Conservation (phyloP, 2,329 filamentous ascomycete genomes). For the Colletotrichum kahawae region DNA sequence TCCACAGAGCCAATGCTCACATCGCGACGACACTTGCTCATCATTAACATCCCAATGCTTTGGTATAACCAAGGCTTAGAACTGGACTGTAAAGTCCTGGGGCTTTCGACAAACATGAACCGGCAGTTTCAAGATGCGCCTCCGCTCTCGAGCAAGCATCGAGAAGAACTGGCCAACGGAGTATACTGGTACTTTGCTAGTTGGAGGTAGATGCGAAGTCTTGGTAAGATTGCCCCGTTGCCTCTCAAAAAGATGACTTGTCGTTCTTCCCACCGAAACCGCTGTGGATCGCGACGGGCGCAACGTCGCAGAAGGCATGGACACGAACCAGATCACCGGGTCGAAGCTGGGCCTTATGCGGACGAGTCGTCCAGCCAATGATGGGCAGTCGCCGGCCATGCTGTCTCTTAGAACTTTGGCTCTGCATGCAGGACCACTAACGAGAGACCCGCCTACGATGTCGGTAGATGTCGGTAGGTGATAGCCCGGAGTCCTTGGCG, state of each 20-base stretch:
- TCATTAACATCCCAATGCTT: not conserved
- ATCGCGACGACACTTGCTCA: not conserved
- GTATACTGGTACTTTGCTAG: not conserved
- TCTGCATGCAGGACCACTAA: not conserved
- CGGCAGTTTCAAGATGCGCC: not conserved
- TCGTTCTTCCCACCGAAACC: not conserved
- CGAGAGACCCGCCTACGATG: not conserved
- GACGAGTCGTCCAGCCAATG: not conserved
- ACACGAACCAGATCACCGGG: not conserved
- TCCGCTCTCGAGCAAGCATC: not conserved
- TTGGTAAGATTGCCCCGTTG: not conserved
- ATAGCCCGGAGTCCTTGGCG: not conserved
- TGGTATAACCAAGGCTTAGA: not conserved
- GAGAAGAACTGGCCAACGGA: not conserved
- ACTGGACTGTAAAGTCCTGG: not conserved
- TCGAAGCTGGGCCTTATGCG: not conserved
- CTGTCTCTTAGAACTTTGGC: not conserved
- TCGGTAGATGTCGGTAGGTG: not conserved
- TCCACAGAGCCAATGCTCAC: not conserved
- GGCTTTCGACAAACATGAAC: not conserved
- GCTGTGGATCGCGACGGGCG: not conserved
- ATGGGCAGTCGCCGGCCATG: not conserved
- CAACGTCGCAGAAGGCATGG: not conserved
- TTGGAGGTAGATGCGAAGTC: not conserved
- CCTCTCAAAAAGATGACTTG: not conserved